Percentiles rank a stretch among this genome's conserved stretches.
These are phyloP conservation scores for Withania somnifera DNA, from an alignment of 305 asterid genomes.

Conservation along the genomic window DNA sequence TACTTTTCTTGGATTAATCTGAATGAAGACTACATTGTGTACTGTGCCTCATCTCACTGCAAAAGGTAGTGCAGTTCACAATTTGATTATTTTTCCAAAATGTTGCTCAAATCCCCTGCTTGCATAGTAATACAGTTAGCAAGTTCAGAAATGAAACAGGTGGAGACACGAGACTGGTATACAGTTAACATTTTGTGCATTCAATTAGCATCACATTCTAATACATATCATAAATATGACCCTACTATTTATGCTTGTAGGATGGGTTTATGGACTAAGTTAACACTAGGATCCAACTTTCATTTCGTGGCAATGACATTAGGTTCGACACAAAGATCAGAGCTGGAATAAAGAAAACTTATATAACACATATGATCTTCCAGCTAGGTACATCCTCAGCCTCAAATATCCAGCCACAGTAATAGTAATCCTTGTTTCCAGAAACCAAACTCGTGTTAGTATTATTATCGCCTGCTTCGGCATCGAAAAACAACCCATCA, in stretches of 20 bases:
- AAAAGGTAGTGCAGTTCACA: not conserved
- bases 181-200: not conserved
- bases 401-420: not conserved
- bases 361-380: not conserved
- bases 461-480: not conserved
- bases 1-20: not conserved
- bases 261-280: not conserved
- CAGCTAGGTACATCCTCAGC: conserved; percentile 4
- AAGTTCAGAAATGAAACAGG: not conserved
- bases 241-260: not conserved
- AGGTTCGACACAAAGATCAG: not conserved
- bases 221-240: not conserved
- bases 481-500: not conserved
- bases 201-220: not conserved
- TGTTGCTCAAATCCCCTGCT: not conserved
- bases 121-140: not conserved
- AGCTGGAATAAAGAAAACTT: not conserved
- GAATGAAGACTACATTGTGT: not conserved
- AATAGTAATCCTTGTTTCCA: not conserved
- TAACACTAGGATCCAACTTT: not conserved
- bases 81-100: not conserved
- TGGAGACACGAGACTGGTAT: not conserved
- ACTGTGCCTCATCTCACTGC: not conserved
- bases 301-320: not conserved
- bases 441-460: not conserved